These are phyloP conservation scores for Dryas integrifolia DNA, from an alignment of 331 rosid genomes.

Conservation along the genomic window DNA sequence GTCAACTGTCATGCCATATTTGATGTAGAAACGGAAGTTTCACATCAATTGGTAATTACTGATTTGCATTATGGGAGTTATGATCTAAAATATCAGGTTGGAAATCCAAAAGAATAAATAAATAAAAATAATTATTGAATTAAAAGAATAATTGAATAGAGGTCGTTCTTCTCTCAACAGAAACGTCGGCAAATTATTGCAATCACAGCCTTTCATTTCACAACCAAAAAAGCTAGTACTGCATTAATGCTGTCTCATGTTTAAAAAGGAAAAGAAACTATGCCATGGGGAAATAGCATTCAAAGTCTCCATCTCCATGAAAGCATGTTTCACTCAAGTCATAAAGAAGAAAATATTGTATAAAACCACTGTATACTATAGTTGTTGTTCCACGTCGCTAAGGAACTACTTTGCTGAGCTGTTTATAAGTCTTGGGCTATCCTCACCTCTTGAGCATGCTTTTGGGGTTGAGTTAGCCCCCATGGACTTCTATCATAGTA, in stretches of 20 bases:
- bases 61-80: neutral
- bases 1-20: neutral
- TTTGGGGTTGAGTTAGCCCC: too few relatives aligned
- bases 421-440: too few relatives aligned
- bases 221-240: conserved; percentile 7
- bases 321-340: too few relatives aligned
- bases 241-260: neutral
- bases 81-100: neutral
- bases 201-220: neutral
- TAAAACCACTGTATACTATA: too few relatives aligned
- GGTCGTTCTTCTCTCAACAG: neutral
- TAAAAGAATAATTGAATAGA: neutral
- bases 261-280: neutral
- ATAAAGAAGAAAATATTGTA: too few relatives aligned
- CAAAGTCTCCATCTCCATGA: too few relatives aligned
- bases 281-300: too few relatives aligned
- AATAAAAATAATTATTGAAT: too few relatives aligned
- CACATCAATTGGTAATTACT: neutral
- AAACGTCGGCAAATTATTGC: neutral
- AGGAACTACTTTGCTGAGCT: too few relatives aligned
- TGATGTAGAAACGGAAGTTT: conserved; percentile 9
- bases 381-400: too few relatives aligned
- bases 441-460: too few relatives aligned
- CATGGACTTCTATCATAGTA: too few relatives aligned
- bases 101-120: neutral